A percentile compares a stretch with the other conserved stretches of the same genome.
phyloP scores from a whole-genome alignment of 495 filamentous ascomycete species.

The Bacidia gigantensis region DNA sequence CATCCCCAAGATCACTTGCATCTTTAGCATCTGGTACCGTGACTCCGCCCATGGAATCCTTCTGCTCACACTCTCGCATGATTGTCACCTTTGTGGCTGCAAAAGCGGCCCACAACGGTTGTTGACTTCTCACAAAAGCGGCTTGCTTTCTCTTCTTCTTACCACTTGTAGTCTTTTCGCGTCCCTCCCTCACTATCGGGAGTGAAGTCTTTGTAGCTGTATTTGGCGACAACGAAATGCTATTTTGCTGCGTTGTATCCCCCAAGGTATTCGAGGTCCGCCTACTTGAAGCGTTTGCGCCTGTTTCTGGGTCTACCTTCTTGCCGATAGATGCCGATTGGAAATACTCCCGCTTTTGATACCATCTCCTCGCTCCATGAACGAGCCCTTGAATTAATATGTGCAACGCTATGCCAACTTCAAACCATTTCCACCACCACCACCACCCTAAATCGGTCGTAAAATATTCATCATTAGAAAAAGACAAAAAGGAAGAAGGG shows the following conservation, averaged over 20 bases:
- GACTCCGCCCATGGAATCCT: constrained; percentile 61
- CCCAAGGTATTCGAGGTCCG: constrained; percentile 20
- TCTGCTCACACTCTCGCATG: constrained; percentile 82
- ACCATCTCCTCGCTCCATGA: constrained; percentile 39
- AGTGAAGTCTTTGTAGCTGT: constrained; percentile 39
- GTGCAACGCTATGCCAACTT: constrained; percentile 63
- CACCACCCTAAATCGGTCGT: constrained; percentile 12
- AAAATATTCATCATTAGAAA: constrained; percentile 8
- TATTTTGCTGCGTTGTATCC: constrained; percentile 33
- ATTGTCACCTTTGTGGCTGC: constrained; percentile 90
- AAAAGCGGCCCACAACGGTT: constrained; percentile 88
- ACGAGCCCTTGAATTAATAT: constrained; percentile 68
- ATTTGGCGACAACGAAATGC: constrained; percentile 33
- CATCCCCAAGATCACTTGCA: constrained; percentile 64
- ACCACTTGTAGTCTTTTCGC: constrained; percentile 42
- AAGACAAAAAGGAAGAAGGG: constrained; percentile 3
- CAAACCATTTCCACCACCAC: constrained; percentile 45
- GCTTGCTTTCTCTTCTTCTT: constrained; percentile 85
- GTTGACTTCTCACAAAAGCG: constrained; percentile 72
- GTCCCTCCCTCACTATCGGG: constrained; percentile 38
- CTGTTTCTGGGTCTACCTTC: constrained; percentile 44
- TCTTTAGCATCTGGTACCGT: constrained; percentile 61
- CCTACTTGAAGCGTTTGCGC: constrained; percentile 30
- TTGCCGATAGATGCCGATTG: constrained; percentile 31
- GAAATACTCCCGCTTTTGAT: constrained; percentile 36